Percentiles rank a stretch among this genome's conserved stretches.
These are phyloP conservation scores for Maudiozyma barnettii DNA, from an alignment of 805 yeast species.

Conservation along the genomic window DNA sequence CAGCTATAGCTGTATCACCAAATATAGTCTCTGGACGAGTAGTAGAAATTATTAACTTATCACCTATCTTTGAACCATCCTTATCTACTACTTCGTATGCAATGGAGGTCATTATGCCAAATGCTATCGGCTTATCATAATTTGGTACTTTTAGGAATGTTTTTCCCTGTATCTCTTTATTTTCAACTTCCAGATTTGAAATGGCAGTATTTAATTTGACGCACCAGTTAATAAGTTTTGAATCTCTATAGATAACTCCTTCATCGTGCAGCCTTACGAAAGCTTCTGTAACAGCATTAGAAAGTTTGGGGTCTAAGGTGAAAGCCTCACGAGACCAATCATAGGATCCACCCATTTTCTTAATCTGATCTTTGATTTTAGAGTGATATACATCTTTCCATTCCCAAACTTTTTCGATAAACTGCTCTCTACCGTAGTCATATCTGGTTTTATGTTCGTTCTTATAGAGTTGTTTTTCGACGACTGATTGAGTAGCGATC, in stretches of 20 bases:
- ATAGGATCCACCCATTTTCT: slow-evolving; percentile 86
- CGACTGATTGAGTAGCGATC: slow-evolving; percentile 95
- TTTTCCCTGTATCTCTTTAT: slow-evolving; percentile 72
- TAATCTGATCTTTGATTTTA: slow-evolving; percentile 73
- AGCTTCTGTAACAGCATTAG: slow-evolving; percentile 78
- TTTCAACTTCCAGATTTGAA: slow-evolving; percentile 91
- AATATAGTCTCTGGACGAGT: slow-evolving; percentile 97
- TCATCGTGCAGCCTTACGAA: slow-evolving; percentile 85
- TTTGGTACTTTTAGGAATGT: slow-evolving; percentile 77
- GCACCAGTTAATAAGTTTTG: slow-evolving; percentile 91
- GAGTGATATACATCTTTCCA: slow-evolving; percentile 91
- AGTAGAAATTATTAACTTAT: slow-evolving; percentile 82
- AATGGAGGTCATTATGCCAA: slow-evolving; percentile 88
- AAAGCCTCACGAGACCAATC: slow-evolving; percentile 93
- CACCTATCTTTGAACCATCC: slow-evolving; percentile 47
- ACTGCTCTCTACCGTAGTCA: slow-evolving; percentile 86
- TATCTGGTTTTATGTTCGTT: slow-evolving; percentile 78
- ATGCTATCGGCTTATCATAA: slow-evolving; percentile 78
- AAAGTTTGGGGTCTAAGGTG: slow-evolving; percentile 69
- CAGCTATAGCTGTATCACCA: slow-evolving; percentile 96
- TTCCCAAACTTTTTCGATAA: slow-evolving; percentile 82
- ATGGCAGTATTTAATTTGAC: slow-evolving; percentile 86
- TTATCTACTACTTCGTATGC: slow-evolving; percentile 78
- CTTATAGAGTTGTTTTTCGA: slow-evolving; percentile 88
- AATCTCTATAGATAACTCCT: slow-evolving; percentile 86